A percentile compares a stretch with the other conserved stretches of the same genome.
phyloP scores from a whole-genome alignment of 164 flowering plant species.

The Vitis riparia region DNA sequence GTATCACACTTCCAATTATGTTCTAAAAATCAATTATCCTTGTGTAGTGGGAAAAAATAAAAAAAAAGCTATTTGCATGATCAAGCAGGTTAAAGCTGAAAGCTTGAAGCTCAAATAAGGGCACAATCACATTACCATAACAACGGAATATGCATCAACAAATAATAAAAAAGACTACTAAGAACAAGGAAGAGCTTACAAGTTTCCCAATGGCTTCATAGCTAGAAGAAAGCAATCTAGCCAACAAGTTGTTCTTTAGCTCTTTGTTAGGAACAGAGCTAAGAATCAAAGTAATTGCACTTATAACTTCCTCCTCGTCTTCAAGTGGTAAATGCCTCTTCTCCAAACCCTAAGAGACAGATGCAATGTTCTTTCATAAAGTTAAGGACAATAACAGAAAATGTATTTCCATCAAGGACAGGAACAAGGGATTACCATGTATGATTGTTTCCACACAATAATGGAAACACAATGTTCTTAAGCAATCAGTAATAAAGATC shows the following conservation, averaged over 20 bases:
- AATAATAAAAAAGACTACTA: not conserved
- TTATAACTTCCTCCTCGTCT: conserved; percentile 82
- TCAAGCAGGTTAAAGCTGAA: not conserved
- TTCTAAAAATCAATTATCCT: not conserved
- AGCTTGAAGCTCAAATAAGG: not conserved
- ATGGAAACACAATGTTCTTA: not conserved
- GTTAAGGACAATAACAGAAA: not conserved
- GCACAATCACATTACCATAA: not conserved
- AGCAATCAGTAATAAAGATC: not conserved
- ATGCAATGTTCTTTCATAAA: not conserved
- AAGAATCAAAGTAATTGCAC: conserved; percentile 72
- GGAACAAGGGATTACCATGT: not conserved
- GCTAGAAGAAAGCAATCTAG: conserved; percentile 73
- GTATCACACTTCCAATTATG: too few species aligned
- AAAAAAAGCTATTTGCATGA: not conserved
- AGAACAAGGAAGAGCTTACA: conserved; percentile 39
- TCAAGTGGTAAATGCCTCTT: conserved; percentile 65
- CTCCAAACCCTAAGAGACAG: conserved; percentile 59
- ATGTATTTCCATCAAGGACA: not conserved
- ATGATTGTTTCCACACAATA: not conserved
- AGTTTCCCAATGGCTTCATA: conserved; percentile 76
- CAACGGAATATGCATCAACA: not conserved
- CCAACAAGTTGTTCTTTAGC: conserved; percentile 63
- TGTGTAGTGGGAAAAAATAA: not conserved
- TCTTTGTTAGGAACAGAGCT: conserved; percentile 65